Percentiles rank a stretch among this genome's conserved stretches.
Evolutionary conservation across 306 rosid genomes (phyloP).

Genomic region (Medicago arabica): DNA sequence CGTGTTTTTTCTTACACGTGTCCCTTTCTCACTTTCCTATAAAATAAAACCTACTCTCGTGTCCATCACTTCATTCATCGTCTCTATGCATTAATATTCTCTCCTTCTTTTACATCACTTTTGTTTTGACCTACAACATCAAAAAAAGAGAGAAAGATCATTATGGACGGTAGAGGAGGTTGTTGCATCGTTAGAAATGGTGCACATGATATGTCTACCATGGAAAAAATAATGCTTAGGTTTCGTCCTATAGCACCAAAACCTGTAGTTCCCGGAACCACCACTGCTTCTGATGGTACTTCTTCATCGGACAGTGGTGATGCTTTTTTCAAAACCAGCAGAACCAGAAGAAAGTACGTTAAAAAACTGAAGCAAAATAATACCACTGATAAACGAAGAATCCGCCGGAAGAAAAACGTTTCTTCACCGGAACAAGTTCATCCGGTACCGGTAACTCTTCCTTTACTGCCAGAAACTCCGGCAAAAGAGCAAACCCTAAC

Average conservation of each 20-base stretch:
- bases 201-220: conserved; percentile 50
- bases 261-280: conserved; percentile 50
- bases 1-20: conserved; percentile 54
- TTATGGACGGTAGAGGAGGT: conserved; percentile 76
- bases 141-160: not conserved
- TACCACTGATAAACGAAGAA: conserved; percentile 39
- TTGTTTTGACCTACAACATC: not conserved
- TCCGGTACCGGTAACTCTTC: conserved; percentile 60
- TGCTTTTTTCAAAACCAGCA: not conserved
- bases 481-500: conserved; percentile 34
- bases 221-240: conserved; percentile 72
- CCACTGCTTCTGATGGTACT: conserved; percentile 38
- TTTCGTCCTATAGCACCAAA: conserved; percentile 93
- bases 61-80: not conserved
- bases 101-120: not conserved
- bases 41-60: conserved; percentile 38
- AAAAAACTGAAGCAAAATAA: conserved; percentile 48
- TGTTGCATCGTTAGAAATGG: conserved; percentile 72
- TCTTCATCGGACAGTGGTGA: conserved; percentile 53
- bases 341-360: conserved; percentile 55
- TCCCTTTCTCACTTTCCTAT: conserved; percentile 45
- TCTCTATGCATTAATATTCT: not conserved
- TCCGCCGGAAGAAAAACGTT: conserved; percentile 42
- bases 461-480: conserved; percentile 68
- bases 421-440: conserved; percentile 30